Conservation (phyloP, 2,329 filamentous ascomycete species). For the Diaporthe vaccinii region DNA sequence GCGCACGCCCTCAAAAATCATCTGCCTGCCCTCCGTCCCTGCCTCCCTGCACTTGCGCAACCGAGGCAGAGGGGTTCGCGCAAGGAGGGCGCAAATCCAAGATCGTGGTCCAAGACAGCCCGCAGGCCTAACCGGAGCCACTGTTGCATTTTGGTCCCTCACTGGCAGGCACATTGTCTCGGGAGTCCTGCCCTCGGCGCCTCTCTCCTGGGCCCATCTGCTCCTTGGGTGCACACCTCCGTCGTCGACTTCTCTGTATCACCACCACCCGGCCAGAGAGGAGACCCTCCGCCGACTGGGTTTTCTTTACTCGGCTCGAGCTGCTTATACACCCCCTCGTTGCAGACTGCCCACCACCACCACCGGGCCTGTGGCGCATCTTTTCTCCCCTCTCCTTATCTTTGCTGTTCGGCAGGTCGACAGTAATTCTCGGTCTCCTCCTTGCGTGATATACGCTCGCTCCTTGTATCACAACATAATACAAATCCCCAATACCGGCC, state of each 20-base stretch:
- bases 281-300: constrained; percentile 10
- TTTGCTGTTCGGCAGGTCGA: constrained; percentile 32
- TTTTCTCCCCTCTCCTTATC: constrained; percentile 35
- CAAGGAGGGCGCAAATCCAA: constrained; percentile 8
- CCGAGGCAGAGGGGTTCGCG: constrained; percentile 15
- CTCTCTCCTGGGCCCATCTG: constrained; percentile 4
- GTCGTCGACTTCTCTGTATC: constrained; percentile 19
- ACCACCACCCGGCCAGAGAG: constrained; percentile 27
- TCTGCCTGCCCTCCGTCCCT: constrained; percentile 15
- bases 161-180: constrained; percentile 29
- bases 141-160: constrained; percentile 14
- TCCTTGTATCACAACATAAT: constrained; percentile 27
- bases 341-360: constrained; percentile 35
- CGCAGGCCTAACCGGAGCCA: constrained; percentile 9
- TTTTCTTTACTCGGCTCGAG: constrained; percentile 5
- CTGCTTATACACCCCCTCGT: constrained; percentile 27
- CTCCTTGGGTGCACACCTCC: constrained; percentile 27
- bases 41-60: constrained; percentile 21
- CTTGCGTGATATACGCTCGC: constrained; percentile 31
- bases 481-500: constrained; percentile 12
- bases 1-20: neutral
- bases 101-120: constrained; percentile 11
- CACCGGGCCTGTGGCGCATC: constrained; percentile 22
- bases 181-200: constrained; percentile 14
- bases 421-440: neutral